A percentile compares a stretch with the other conserved stretches of the same genome.
Evolutionary conservation across 1,284 basidiomycete genomes (phyloP).

Genomic region (Rhodotorula sp.): DNA sequence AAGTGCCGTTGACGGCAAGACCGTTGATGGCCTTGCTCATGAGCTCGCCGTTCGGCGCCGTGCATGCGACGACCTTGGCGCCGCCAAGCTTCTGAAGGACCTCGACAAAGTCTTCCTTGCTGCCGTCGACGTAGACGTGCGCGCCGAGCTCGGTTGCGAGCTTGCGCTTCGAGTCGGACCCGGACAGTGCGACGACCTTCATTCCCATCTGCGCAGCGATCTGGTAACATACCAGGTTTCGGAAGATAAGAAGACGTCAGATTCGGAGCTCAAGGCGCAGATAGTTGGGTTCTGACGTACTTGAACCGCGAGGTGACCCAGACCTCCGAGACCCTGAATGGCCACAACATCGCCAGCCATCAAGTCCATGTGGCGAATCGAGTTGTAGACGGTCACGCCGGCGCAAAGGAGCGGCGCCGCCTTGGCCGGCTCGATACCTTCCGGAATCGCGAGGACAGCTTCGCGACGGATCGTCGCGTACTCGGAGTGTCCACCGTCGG

Average conservation of each 20-base stretch:
- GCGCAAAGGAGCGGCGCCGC: conserved; percentile 50
- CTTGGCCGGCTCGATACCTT: conserved; percentile 49
- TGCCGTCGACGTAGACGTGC: conserved; percentile 48
- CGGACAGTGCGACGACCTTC: conserved; percentile 49
- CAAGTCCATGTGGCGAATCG: conserved; percentile 48
- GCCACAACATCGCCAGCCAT: conserved; percentile 44
- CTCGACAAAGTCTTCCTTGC: conserved; percentile 45
- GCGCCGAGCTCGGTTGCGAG: conserved; percentile 51
- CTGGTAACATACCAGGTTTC: too few relatives aligned
- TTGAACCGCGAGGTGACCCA: conserved; percentile 48
- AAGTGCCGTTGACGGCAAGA: conserved; percentile 48
- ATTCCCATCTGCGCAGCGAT: conserved; percentile 37
- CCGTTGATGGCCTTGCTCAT: conserved; percentile 47
- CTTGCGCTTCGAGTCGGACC: conserved; percentile 45
- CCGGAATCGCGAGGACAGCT: conserved; percentile 48
- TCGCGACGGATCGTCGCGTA: conserved; percentile 50
- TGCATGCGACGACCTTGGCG: conserved; percentile 39
- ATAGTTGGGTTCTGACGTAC: too few relatives aligned
- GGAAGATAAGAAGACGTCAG: too few relatives aligned
- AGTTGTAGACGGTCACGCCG: conserved; percentile 46
- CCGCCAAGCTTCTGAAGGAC: conserved; percentile 51
- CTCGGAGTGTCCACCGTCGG: conserved; percentile 50
- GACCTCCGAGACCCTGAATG: conserved; percentile 49
- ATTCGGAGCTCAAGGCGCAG: too few relatives aligned
- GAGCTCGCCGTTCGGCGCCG: conserved; percentile 47